Evolutionary conservation across 2,329 filamentous ascomycete species (phyloP), one percentile per base, ranked within the genome.

Genomic region (Stromatinia cepivora): DNA sequence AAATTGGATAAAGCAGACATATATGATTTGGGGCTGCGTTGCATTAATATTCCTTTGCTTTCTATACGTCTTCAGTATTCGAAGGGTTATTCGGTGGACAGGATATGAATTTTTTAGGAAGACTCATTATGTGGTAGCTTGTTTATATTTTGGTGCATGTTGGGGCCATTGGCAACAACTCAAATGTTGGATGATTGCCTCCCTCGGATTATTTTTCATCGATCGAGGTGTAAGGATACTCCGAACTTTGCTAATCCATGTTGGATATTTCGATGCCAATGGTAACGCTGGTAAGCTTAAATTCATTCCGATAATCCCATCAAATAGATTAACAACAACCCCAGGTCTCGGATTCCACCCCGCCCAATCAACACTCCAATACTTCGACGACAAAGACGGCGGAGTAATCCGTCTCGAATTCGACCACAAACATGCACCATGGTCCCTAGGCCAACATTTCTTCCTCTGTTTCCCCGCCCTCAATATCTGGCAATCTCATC

Each of bases 91-190:
- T 69, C 83, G 84, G 11, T 79, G 84, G 61, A 92, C 89, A 0
- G 91, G 91, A 3, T 92, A 94, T 78, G 91, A 93, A 75, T 88
- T 90, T 79, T 93, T 93, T 82, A 85, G 90, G 71, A 92, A 92
- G 77, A 81, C 86, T 77, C 66, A 68, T 56, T 92, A 92, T 74
- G 81, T 92, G 17, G 81, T 93, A 2, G 91, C 90, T 15, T 87
- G 90, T 81, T 78, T 93, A 6, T 94, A 92, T 78, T 86, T 93
- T 17, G 91, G 89, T 6, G 90, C 90, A 4, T 90, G 90, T 78
- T 92, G 90, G 85, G 90, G 85, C 1, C 91, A 94, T 76, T 94
- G 91, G 91, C 78, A 83, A 64, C 81, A 88, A 64, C 81, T 93
- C 5, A 83, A 85, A 59, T 91, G 88, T 76, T 93, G 90, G 81